Conservation (phyloP, 2,329 filamentous ascomycete genomes). For the Fusarium sp. region DNA sequence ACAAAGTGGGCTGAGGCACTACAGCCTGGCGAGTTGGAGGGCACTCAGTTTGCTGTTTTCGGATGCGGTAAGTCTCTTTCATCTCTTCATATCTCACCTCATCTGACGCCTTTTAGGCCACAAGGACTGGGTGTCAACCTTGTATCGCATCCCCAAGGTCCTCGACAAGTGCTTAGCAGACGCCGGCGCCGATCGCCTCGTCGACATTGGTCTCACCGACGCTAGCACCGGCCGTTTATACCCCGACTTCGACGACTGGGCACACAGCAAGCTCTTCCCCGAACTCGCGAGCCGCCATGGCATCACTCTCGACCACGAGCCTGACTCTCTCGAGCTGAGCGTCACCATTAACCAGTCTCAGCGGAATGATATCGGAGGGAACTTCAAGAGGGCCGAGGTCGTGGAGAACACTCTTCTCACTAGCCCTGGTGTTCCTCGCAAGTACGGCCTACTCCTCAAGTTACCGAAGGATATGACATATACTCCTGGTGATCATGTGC, state of each 20-base stretch:
- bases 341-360: not conserved
- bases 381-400: conserved; percentile 20
- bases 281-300: conserved; percentile 55
- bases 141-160: conserved; percentile 70
- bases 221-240: conserved; percentile 71
- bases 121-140: conserved; percentile 66
- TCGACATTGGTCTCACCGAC: conserved; percentile 63
- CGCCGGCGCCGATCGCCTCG: conserved; percentile 46
- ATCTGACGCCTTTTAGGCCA: not conserved
- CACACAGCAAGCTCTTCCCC: conserved; percentile 62
- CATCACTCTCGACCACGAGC: not conserved
- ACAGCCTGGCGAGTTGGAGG: not conserved
- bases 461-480: conserved; percentile 73
- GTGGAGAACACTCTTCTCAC: conserved; percentile 12
- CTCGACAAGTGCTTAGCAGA: conserved; percentile 61
- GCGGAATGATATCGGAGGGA: not conserved
- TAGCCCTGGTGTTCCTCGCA: conserved; percentile 44
- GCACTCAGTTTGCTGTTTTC: not conserved
- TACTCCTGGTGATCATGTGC: conserved; percentile 77
- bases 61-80: not conserved
- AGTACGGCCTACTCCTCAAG: conserved; percentile 71
- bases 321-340: not conserved
- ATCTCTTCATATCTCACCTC: not conserved
- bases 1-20: not conserved
- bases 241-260: conserved; percentile 71